These are phyloP conservation scores for Thelonectria rubi DNA, from an alignment of 2,329 filamentous ascomycete species.

Conservation along the genomic window DNA sequence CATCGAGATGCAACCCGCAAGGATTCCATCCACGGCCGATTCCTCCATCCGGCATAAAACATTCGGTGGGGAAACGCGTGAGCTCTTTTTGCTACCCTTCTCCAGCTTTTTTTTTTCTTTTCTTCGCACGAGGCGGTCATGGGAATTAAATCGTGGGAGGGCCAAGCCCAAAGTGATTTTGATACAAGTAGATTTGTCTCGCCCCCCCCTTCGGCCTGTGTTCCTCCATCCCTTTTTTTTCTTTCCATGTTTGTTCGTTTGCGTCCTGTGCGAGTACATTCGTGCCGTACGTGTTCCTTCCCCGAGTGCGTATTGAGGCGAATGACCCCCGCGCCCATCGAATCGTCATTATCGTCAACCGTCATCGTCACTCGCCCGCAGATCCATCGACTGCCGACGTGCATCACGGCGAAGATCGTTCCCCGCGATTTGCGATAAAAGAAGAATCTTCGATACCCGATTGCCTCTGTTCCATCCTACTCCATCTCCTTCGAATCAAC, in stretches of 20 bases:
- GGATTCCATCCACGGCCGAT: slow-evolving; percentile 6
- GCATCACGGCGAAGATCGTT: neutral
- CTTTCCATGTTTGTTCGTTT: no score
- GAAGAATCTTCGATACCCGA: neutral
- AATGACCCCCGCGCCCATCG: no score
- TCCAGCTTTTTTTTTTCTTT: slow-evolving; percentile 7
- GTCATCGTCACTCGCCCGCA: no score
- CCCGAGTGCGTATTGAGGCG: no score
- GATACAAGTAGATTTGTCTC: neutral
- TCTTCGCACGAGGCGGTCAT: slow-evolving; percentile 16
- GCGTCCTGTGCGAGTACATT: no score
- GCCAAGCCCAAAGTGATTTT: neutral
- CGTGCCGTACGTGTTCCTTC: no score
- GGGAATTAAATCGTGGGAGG: neutral
- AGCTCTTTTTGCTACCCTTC: slow-evolving; percentile 24
- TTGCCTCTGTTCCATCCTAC: neutral
- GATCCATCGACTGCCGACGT: no score
- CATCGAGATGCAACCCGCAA: slow-evolving; percentile 18
- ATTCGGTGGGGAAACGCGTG: slow-evolving; percentile 42
- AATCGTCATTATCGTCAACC: no score
- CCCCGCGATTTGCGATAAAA: neutral
- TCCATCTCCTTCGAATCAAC: neutral
- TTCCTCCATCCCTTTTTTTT: no score
- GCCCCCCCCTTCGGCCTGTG: no score
- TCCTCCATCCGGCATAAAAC: neutral